Conservation (phyloP, 768 basidiomycete genomes). For the Coprinopsis marcescibilis region DNA sequence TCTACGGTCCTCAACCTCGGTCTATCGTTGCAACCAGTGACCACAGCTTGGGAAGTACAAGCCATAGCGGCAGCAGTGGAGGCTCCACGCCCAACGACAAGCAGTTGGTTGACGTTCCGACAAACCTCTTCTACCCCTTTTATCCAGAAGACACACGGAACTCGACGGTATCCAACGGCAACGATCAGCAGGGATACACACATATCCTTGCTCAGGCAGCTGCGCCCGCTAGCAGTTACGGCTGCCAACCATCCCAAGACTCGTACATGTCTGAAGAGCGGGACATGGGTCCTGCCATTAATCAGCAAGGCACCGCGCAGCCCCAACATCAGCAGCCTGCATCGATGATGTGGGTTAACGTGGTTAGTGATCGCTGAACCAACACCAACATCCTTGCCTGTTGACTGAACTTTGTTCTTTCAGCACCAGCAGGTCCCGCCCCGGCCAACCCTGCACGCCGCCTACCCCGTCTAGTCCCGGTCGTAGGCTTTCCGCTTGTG, state of each 20-base stretch:
- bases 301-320: slow-evolving; percentile 11
- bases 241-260: slow-evolving; percentile 45
- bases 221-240: slow-evolving; percentile 45
- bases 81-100: slow-evolving; percentile 34
- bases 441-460: slow-evolving; percentile 15
- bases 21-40: slow-evolving; percentile 19
- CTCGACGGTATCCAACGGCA: slow-evolving; percentile 8
- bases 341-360: slow-evolving; percentile 33
- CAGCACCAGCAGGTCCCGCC: slow-evolving; percentile 5
- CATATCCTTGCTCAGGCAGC: slow-evolving; percentile 55
- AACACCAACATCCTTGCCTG: slow-evolving; percentile 3
- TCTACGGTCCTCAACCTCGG: slow-evolving; percentile 34
- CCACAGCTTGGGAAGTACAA: slow-evolving; percentile 7
- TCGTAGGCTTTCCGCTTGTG: slow-evolving; percentile 5
- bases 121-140: slow-evolving; percentile 72
- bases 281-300: slow-evolving; percentile 24
- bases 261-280: slow-evolving; percentile 69
- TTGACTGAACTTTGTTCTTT: background rate
- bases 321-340: slow-evolving; percentile 22
- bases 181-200: slow-evolving; percentile 34
- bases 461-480: slow-evolving; percentile 26
- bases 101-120: slow-evolving; percentile 61
- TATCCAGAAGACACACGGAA: slow-evolving; percentile 49
- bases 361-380: slow-evolving; percentile 30
- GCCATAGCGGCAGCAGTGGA: slow-evolving; percentile 22